Conservation (phyloP, 2,329 filamentous ascomycete species). For the Aspergillus uvarum region DNA sequence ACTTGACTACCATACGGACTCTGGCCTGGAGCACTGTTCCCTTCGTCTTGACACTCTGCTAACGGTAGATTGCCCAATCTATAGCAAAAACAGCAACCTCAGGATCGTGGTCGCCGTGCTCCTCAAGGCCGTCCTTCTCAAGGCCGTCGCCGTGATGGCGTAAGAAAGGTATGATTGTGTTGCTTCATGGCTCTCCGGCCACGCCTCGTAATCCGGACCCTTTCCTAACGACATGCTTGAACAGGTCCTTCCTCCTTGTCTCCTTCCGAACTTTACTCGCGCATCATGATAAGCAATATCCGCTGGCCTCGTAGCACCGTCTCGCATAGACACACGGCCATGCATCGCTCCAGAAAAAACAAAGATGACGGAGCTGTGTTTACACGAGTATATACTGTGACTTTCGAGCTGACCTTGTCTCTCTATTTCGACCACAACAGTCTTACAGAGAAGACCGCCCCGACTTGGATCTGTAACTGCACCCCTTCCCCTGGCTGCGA, state of each 20-base stretch:
- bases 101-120: slow-evolving; percentile 38
- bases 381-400: slow-evolving; percentile 37
- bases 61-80: slow-evolving; percentile 17
- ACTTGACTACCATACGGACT: slow-evolving; percentile 1
- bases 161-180: slow-evolving; percentile 72
- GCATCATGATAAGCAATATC: slow-evolving; percentile 38
- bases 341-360: slow-evolving; percentile 25
- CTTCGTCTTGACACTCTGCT: slow-evolving; percentile 10
- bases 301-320: slow-evolving; percentile 28
- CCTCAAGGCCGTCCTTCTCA: slow-evolving; percentile 35
- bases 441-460: slow-evolving; percentile 46
- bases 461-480: slow-evolving; percentile 47
- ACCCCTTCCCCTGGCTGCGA: not conserved
- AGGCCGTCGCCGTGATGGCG: slow-evolving; percentile 68
- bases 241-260: slow-evolving; percentile 48
- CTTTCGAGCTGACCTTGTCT: slow-evolving; percentile 47
- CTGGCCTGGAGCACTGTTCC: not conserved
- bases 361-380: slow-evolving; percentile 34
- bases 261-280: slow-evolving; percentile 37
- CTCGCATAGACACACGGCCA: slow-evolving; percentile 26
- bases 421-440: slow-evolving; percentile 41
- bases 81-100: slow-evolving; percentile 21
- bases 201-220: not conserved
- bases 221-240: not conserved
- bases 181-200: not conserved